phyloP scores from a whole-genome alignment of 1,284 basidiomycete species.

The Coriolopsis trogii region DNA sequence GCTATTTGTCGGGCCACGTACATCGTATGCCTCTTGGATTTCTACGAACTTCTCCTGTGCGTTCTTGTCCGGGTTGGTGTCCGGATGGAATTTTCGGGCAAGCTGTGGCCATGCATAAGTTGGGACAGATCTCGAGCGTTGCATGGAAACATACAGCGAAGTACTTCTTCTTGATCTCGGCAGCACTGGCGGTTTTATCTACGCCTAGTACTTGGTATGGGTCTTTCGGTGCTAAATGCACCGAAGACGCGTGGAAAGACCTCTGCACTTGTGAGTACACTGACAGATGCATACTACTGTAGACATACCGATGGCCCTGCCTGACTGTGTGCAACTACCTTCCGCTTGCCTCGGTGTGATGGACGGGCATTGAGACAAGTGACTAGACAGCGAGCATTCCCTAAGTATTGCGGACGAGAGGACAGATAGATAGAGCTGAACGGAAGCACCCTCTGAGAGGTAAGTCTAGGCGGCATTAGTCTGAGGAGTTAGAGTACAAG shows the following conservation, averaged over 20 bases:
- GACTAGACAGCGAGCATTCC: slow-evolving; percentile 44
- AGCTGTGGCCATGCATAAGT: slow-evolving; percentile 54
- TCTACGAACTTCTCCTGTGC: slow-evolving; percentile 96
- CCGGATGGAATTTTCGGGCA: slow-evolving; percentile 97
- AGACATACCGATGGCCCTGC: slow-evolving; percentile 15
- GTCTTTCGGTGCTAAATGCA: slow-evolving; percentile 70
- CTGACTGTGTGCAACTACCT: slow-evolving; percentile 6
- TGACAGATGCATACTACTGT: not conserved
- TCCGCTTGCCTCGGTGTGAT: slow-evolving; percentile 6
- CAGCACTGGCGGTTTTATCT: slow-evolving; percentile 77
- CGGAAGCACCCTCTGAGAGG: slow-evolving; percentile 54
- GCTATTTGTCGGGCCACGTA: too few species aligned
- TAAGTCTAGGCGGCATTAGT: slow-evolving; percentile 47
- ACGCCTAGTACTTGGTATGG: slow-evolving; percentile 94
- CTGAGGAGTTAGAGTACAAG: slow-evolving; percentile 14
- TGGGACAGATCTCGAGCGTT: not conserved
- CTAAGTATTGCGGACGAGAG: slow-evolving; percentile 39
- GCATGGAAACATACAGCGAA: slow-evolving; percentile 70
- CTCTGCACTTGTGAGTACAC: slow-evolving; percentile 49
- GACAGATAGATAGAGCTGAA: slow-evolving; percentile 62
- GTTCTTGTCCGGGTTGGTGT: slow-evolving; percentile 92
- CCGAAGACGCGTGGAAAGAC: slow-evolving; percentile 71
- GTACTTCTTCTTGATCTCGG: slow-evolving; percentile 97
- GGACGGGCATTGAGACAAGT: slow-evolving; percentile 25
- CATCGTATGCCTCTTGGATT: slow-evolving; percentile 97